Evolutionary conservation across 1,284 basidiomycete genomes (phyloP).

Genomic region (Malassezia sympodialis): DNA sequence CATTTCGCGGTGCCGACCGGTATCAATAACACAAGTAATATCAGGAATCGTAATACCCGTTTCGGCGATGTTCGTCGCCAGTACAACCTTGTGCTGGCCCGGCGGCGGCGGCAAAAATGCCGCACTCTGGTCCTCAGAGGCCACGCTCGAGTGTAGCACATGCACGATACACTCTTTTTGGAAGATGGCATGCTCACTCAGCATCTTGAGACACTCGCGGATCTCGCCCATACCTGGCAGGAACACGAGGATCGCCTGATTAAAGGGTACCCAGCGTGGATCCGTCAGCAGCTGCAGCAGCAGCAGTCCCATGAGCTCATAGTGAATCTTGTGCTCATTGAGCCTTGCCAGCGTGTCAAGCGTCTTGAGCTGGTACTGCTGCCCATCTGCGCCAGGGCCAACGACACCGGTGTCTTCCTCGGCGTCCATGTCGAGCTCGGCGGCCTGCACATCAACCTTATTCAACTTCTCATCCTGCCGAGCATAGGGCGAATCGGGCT

Average conservation of each 20-base stretch:
- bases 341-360: slow-evolving; percentile 71
- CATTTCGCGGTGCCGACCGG: slow-evolving; percentile 65
- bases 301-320: slow-evolving; percentile 60
- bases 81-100: slow-evolving; percentile 80
- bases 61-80: slow-evolving; percentile 65
- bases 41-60: slow-evolving; percentile 97
- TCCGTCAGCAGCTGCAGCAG: slow-evolving; percentile 67
- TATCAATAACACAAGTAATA: slow-evolving; percentile 93
- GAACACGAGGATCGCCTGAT: slow-evolving; percentile 77
- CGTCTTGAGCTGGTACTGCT: slow-evolving; percentile 62
- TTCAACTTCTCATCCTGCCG: slow-evolving; percentile 57
- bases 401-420: slow-evolving; percentile 65
- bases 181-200: slow-evolving; percentile 68
- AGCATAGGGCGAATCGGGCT: slow-evolving; percentile 69
- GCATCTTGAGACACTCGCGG: slow-evolving; percentile 70
- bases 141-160: slow-evolving; percentile 72
- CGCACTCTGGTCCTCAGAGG: slow-evolving; percentile 66
- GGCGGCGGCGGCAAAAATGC: slow-evolving; percentile 77
- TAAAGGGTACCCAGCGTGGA: slow-evolving; percentile 55
- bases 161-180: slow-evolving; percentile 54
- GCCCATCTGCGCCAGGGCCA: slow-evolving; percentile 51
- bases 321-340: slow-evolving; percentile 69
- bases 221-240: slow-evolving; percentile 82
- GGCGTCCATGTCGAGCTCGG: slow-evolving; percentile 59
- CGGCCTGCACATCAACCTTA: slow-evolving; percentile 50